Evolutionary conservation across 78 protist genomes (phyloP), one percentile per base, ranked within the genome.

Genomic region (Cavenderia fasciculata): DNA sequence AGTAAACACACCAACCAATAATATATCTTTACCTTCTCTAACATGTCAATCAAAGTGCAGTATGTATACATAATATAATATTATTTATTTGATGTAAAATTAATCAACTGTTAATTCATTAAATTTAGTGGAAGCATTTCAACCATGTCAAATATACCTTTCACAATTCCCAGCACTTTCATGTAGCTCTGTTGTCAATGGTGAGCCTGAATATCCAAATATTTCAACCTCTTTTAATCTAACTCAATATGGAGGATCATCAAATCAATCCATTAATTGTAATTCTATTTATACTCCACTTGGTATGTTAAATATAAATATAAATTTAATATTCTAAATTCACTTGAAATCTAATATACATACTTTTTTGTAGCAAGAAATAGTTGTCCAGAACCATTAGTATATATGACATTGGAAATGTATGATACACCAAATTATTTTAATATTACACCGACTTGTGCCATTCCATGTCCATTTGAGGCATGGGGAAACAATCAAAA

Each of bases 401-500:
- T 59, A 25, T 8, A 21, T 10, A 31, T 40, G 3, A 46, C 47
- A 40, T n/a, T 27, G 1, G 12, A 71, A 21, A 52, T 34, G n/a
- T 27, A 33, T 36, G 19, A 71, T 14, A 29, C 0, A 19, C 31
- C 78, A 21, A 21, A 27, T 33, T 71, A 52, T 31, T 40, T n/a
- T 8, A 23, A 21, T 4, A 27, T 57, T 27, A 57, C 6, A 21
- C 18, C 25, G 33, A 18, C 25, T 44, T 70, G 76, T 70, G 76
- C 76, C 1, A 2, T 70, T 31, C 44, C 62, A 31, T 70, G 76
- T 70, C 57, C 57, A 31, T 51, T 70, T 25, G 2, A 44, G 51
- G 33, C 51, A 3, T 70, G 5, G 4, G 31, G 7, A 27, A 16
- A 49, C 33, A 36, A 33, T 29, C 52, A 49, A n/a, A 49, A 18